Base-by-base conservation (phyloP, 495 filamentous ascomycete genomes). In the Neurospora tetraspora region DNA sequence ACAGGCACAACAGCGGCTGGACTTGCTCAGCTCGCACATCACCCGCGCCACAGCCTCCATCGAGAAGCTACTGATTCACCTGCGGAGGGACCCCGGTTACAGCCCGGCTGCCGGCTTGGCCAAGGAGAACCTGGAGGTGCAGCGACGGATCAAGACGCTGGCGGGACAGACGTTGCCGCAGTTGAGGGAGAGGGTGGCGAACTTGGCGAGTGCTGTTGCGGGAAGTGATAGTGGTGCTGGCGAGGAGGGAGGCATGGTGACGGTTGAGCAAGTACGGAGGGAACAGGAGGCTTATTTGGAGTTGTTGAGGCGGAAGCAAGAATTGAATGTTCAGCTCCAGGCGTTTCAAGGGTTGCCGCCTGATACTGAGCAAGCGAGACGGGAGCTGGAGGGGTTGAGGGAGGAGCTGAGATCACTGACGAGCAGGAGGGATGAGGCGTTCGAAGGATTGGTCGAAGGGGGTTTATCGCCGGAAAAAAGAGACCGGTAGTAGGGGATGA, bases 341-440 rank as follows among this genome's bases (percentile, higher is more conserved):
- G 85, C 81, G 4, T 95, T 91, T 75, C 86, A 89, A 73, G 89
- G 91, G 9, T 78, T 97, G 72, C 91, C 93, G 14, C 88, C 87
- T 16, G 91, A 95, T 74, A 80, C 86, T 37, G 86, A 91, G 69
- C 84, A 86, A 36, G 93, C 93, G 34, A 84, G 89, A 73, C 77
- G 84, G 18, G 88, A 91, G 78, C 85, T 95, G 53, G 90, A 91
- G 76, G 81, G 84, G 47, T 76, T 92, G 72, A 86, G 91, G 69
- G 80, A 77, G 14, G 89, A 94, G 77, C 79, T 95, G 38, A 80
- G 83, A 36, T 79, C 82, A 23, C 80, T 92, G 61, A 89, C 82
- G 59, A 81, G 80, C 74, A 79, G 86, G 73, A 86, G 93, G 65
- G 92, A 96, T 78, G 84, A 78, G 37, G 85, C 93, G 74, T 93